Conservation (phyloP, 208 protist genomes). For the Acanthamoeba rhysodes region DNA sequence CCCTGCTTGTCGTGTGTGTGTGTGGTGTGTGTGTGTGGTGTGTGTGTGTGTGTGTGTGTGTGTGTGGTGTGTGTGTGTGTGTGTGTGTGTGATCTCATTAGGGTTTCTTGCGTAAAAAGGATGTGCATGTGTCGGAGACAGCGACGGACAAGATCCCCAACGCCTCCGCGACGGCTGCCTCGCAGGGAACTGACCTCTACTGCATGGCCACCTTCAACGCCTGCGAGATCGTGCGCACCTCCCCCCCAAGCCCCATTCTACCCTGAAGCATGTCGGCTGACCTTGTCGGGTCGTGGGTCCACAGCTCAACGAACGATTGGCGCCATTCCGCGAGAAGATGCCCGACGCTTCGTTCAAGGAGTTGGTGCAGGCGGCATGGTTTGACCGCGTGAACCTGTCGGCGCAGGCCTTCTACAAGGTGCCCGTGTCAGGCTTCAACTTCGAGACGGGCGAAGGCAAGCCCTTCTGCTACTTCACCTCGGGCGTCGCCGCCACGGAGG, state of each 20-base stretch:
- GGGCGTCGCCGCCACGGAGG: constrained; percentile 84
- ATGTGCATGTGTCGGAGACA: constrained; percentile 87
- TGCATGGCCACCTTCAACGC: constrained; percentile 91
- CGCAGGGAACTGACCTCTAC: constrained; percentile 90
- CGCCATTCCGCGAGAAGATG: constrained; percentile 38
- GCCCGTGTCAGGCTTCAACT: constrained; percentile 80
- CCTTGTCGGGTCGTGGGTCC: background rate
- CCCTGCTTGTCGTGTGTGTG: background rate
- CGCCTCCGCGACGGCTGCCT: constrained; percentile 87
- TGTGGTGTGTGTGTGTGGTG: background rate
- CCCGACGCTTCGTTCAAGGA: constrained; percentile 11
- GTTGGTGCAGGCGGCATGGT: constrained; percentile 81
- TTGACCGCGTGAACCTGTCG: constrained; percentile 86
- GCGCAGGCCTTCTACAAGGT: constrained; percentile 89
- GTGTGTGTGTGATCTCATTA: background rate
- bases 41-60: too few species aligned
- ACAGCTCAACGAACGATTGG: constrained; percentile 38
- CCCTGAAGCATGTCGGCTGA: background rate
- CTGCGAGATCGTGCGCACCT: constrained; percentile 78
- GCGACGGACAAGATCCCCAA: constrained; percentile 90
- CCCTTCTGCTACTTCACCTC: constrained; percentile 91
- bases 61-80: background rate
- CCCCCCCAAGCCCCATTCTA: background rate
- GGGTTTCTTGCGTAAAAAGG: background rate
- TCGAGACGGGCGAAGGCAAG: constrained; percentile 76